A percentile compares a stretch with the other conserved stretches of the same genome.
Evolutionary conservation across 2,329 filamentous ascomycete species (phyloP).

Genomic region (Aureobasidium leucospermi): DNA sequence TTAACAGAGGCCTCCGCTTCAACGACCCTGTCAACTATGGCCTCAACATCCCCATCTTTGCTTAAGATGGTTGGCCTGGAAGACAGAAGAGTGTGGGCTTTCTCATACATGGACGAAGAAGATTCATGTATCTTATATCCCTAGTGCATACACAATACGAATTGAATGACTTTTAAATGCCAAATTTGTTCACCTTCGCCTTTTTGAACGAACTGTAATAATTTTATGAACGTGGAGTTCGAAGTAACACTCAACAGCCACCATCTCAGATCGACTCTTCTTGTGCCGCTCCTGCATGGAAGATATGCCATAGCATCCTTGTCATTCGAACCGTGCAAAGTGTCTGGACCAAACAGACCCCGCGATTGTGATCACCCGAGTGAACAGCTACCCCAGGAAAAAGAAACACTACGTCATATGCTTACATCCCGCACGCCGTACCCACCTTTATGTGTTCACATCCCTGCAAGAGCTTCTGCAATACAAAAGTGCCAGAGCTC

Average conservation of each 20-base stretch:
- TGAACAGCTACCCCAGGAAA: conserved; percentile 2
- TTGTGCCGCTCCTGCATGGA: not conserved
- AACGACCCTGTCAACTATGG: conserved; percentile 64
- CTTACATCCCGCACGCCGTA: not conserved
- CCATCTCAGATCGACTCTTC: not conserved
- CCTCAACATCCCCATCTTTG: conserved; percentile 47
- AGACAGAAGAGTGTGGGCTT: not conserved
- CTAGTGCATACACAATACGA: not conserved
- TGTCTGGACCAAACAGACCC: not conserved
- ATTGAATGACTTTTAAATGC: conserved; percentile 1
- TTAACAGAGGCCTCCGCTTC: conserved; percentile 64
- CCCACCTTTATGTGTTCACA: conserved; percentile 5
- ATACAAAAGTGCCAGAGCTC: not conserved
- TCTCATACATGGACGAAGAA: not conserved
- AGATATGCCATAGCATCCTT: not conserved
- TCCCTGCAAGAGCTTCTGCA: not conserved
- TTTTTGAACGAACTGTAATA: not conserved
- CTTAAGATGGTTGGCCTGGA: conserved; percentile 26
- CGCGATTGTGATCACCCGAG: not conserved
- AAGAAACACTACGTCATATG: not conserved
- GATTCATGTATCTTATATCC: not conserved
- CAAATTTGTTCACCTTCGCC: not conserved
- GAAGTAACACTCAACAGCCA: not conserved
- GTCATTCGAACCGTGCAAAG: not conserved
- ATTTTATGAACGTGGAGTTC: not conserved